These are phyloP conservation scores for Arachnomyces sp. DNA, from an alignment of 2,329 filamentous ascomycete species.

Conservation along the genomic window DNA sequence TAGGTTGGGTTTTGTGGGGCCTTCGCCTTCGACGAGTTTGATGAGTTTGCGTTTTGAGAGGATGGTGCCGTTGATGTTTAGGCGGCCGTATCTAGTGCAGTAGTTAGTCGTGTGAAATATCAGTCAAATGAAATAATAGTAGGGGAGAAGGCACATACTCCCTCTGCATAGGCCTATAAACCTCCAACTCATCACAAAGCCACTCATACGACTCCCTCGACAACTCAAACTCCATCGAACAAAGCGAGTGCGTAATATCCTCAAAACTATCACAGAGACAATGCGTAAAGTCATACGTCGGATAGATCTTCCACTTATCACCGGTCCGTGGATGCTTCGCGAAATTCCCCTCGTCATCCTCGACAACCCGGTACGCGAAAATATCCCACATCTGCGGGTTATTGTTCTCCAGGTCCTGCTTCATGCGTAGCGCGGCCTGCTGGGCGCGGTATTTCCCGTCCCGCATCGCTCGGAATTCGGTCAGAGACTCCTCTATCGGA, in stretches of 20 bases:
- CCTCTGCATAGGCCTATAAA: conserved; percentile 90
- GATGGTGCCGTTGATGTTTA: conserved; percentile 71
- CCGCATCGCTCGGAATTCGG: conserved; percentile 81
- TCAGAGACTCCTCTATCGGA: conserved; percentile 64
- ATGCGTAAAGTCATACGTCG: conserved; percentile 88
- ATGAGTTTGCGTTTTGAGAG: conserved; percentile 73
- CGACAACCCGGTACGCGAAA: conserved; percentile 77
- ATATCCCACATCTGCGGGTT: conserved; percentile 98
- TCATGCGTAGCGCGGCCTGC: conserved; percentile 84
- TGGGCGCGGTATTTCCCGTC: conserved; percentile 83
- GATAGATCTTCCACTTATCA: conserved; percentile 82
- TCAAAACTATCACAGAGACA: conserved; percentile 91
- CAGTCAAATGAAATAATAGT: background rate
- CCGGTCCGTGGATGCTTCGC: conserved; percentile 67
- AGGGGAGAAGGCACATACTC: conserved; percentile 48
- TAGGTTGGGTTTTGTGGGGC: conserved; percentile 18
- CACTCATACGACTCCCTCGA: conserved; percentile 84
- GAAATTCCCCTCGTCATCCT: conserved; percentile 39
- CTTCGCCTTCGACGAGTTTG: conserved; percentile 61
- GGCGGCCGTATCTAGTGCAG: conserved; percentile 44
- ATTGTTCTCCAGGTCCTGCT: conserved; percentile 69
- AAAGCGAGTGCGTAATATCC: conserved; percentile 81
- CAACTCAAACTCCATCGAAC: conserved; percentile 85
- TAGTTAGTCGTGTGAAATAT: too few species aligned
- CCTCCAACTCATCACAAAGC: conserved; percentile 70